Base-by-base conservation (phyloP, 805 yeast genomes). In the Kodamaea restingae region DNA sequence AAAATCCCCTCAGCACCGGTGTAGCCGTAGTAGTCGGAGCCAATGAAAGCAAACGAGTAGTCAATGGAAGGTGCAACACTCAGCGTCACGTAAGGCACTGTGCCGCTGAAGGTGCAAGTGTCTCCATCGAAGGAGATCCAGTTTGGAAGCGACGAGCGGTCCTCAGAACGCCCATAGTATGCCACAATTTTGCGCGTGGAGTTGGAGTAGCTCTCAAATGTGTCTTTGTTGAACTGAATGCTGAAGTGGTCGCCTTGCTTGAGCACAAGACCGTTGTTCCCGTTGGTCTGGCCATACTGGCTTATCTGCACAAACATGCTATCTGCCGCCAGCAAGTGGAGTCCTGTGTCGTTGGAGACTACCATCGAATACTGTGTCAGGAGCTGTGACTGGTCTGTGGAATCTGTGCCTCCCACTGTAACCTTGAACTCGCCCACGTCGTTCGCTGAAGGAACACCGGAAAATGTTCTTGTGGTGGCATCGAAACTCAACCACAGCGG, bases 401-500 rank as follows among this genome's bases (percentile, higher is more conserved):
- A 48, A 59, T 88, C 95, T 1, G 73, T 59, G 31, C 96, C 98
- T 0, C 68, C 61, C 55, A 93, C 76, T 2, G 65, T 50, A 29
- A 80, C 65, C 10, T 65, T 49, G 39, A 64, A 65, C 8, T 47
- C 43, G 15, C 67, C 65, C 2, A 75, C 61, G 26, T 72, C 79
- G 28, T 75, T 76, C 5, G 47, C 46, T 2, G 63, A 42, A 1
- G 91, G 95, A 0, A 79, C 77, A 4, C 98, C 98, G 1, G 76
- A 53, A 17, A 91, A 70, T 0, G 81, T 72, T 37, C 84, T 70
- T 3, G 84, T 58, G 7, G 51, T 39, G 1, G 76, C 49, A 60
- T 88, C 95, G 47, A 91, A 87, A 1, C 67, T 51, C 12, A 93
- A 70, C 98, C 98, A 93, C 4, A 57, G 43, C 2, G 98, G 98